These are phyloP conservation scores for Nigrospora sphaerica DNA, from an alignment of 2,329 filamentous ascomycete species.

Conservation along the genomic window DNA sequence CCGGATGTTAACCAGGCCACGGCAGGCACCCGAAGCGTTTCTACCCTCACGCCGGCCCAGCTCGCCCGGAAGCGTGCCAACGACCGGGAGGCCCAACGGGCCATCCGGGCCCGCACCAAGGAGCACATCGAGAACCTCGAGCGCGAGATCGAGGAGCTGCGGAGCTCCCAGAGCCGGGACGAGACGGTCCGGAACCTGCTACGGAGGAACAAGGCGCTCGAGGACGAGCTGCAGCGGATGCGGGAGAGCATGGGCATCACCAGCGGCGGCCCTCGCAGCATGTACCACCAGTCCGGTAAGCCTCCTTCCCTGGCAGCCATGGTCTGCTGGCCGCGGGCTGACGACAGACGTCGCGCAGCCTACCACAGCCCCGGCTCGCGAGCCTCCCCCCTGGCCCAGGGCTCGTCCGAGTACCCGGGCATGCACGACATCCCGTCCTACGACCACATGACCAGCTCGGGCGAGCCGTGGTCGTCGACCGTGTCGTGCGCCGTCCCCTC, in stretches of 20 bases:
- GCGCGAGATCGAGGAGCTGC: slow-evolving; percentile 65
- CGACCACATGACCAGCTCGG: slow-evolving; percentile 31
- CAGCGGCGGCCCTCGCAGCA: slow-evolving; percentile 12
- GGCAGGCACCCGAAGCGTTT: slow-evolving; percentile 65
- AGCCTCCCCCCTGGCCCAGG: slow-evolving; percentile 34
- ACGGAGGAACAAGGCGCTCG: slow-evolving; percentile 44
- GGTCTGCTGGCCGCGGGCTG: not conserved
- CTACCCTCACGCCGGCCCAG: slow-evolving; percentile 81
- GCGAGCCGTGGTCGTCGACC: slow-evolving; percentile 38
- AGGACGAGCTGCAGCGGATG: slow-evolving; percentile 42
- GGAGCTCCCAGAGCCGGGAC: slow-evolving; percentile 39
- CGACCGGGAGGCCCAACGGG: slow-evolving; percentile 83
- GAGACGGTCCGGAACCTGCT: slow-evolving; percentile 45
- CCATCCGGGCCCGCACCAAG: slow-evolving; percentile 80
- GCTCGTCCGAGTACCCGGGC: slow-evolving; percentile 33
- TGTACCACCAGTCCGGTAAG: slow-evolving; percentile 19
- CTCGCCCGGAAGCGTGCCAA: slow-evolving; percentile 86
- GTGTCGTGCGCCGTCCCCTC: slow-evolving; percentile 38
- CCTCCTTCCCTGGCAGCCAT: not conserved
- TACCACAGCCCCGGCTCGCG: slow-evolving; percentile 31
- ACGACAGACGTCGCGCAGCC: slow-evolving; percentile 9
- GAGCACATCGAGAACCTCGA: slow-evolving; percentile 77
- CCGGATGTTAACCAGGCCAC: slow-evolving; percentile 1
- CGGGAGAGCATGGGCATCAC: slow-evolving; percentile 37
- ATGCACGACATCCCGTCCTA: slow-evolving; percentile 35